These are phyloP conservation scores for Helotiales sp. DNA, from an alignment of 2,329 filamentous ascomycete species.

Conservation along the genomic window DNA sequence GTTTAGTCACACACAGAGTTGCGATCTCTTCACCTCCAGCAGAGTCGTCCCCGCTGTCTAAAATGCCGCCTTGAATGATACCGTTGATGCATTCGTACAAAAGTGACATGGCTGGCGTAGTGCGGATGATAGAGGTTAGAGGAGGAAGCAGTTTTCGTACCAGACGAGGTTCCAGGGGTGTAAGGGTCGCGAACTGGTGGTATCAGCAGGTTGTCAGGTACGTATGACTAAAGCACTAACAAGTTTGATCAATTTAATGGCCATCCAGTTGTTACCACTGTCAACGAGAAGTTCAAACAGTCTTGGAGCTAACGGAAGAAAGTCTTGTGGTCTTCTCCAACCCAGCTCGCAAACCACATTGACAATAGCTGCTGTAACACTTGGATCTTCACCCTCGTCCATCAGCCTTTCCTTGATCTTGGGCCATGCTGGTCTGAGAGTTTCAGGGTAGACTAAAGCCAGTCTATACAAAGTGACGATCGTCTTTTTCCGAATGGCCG, in stretches of 20 bases:
- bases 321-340: conserved; percentile 91
- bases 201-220: conserved; percentile 54
- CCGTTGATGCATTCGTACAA: conserved; percentile 98
- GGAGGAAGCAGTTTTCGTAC: conserved; percentile 90
- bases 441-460: conserved; percentile 95
- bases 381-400: conserved; percentile 86
- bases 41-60: conserved; percentile 77
- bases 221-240: conserved; percentile 48
- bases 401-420: conserved; percentile 94
- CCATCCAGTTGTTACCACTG: conserved; percentile 98
- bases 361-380: conserved; percentile 92
- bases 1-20: conserved; percentile 85
- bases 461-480: conserved; percentile 92
- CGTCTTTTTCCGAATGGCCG: conserved; percentile 90
- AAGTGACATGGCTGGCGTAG: conserved; percentile 95
- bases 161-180: conserved; percentile 85
- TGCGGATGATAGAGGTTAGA: conserved; percentile 88
- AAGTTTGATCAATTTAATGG: conserved; percentile 97
- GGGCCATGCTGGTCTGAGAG: conserved; percentile 88
- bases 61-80: conserved; percentile 93
- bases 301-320: conserved; percentile 85
- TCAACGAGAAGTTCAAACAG: conserved; percentile 91
- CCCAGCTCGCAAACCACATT: conserved; percentile 97
- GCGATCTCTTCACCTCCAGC: conserved; percentile 90
- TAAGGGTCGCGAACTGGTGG: conserved; percentile 85